These are phyloP conservation scores for Ceratobasidium papillatum DNA, from an alignment of 1,284 basidiomycete genomes.

Conservation along the genomic window DNA sequence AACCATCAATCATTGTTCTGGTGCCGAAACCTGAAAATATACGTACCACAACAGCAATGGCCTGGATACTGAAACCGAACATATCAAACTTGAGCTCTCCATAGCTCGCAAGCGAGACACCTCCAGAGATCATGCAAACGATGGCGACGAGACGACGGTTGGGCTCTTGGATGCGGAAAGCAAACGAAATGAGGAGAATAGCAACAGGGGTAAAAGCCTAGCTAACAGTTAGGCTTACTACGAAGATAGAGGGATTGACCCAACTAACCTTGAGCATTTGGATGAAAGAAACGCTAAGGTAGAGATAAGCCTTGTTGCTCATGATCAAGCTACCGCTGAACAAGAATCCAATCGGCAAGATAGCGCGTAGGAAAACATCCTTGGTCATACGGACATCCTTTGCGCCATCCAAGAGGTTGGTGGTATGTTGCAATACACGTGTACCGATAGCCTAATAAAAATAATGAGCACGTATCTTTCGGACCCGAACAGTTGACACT, in stretches of 20 bases:
- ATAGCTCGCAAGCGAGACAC: slow-evolving; percentile 87
- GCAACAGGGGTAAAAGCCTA: slow-evolving; percentile 97
- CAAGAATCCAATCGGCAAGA: slow-evolving; percentile 91
- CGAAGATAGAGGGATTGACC: slow-evolving; percentile 34
- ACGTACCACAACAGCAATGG: slow-evolving; percentile 78
- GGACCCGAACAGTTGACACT: slow-evolving; percentile 50
- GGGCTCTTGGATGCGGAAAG: slow-evolving; percentile 88
- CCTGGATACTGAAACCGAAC: slow-evolving; percentile 86
- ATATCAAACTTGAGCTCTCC: slow-evolving; percentile 89
- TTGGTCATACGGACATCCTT: slow-evolving; percentile 88
- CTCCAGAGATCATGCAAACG: slow-evolving; percentile 90
- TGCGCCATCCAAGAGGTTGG: slow-evolving; percentile 85
- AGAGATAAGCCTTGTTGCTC: slow-evolving; percentile 94
- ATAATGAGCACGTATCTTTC: slow-evolving; percentile 33
- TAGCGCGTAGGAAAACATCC: slow-evolving; percentile 84
- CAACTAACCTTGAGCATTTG: slow-evolving; percentile 92
- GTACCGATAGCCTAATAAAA: slow-evolving; percentile 81
- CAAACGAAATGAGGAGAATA: slow-evolving; percentile 93
- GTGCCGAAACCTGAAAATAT: not conserved
- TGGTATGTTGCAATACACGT: slow-evolving; percentile 87
- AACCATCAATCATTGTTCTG: slow-evolving; percentile 44
- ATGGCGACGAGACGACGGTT: slow-evolving; percentile 82
- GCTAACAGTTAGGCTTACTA: slow-evolving; percentile 30
- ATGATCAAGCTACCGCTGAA: slow-evolving; percentile 93
- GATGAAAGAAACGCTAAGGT: slow-evolving; percentile 91